phyloP scores from a whole-genome alignment of 176 grass and related monocot species.

The Musa troglodytarum region DNA sequence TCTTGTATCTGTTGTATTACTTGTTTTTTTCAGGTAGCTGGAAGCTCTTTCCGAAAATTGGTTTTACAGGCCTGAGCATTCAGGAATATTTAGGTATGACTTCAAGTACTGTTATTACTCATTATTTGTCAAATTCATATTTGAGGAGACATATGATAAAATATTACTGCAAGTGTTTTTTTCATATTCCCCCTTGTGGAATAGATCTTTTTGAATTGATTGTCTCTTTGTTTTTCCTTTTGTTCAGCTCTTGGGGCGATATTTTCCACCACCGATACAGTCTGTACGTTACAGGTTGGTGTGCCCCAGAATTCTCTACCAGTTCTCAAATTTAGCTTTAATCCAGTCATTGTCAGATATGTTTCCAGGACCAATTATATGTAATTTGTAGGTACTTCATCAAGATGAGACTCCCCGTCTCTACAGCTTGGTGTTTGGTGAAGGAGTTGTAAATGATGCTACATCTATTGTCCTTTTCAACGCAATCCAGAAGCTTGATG shows the following conservation, averaged over 20 bases:
- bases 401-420: conserved; percentile 82
- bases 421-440: conserved; percentile 92
- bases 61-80: conserved; percentile 35
- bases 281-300: conserved; percentile 73
- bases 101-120: background rate
- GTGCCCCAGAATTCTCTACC: background rate
- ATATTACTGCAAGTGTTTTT: background rate
- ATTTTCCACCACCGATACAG: conserved; percentile 84
- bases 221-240: conserved; percentile 4
- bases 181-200: conserved; percentile 3
- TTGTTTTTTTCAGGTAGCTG: conserved; percentile 38
- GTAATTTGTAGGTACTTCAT: conserved; percentile 52
- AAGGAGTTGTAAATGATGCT: conserved; percentile 90
- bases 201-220: conserved; percentile 11
- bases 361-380: conserved; percentile 1
- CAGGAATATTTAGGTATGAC: conserved; percentile 63
- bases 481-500: conserved; percentile 61
- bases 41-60: conserved; percentile 76
- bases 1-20: background rate
- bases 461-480: conserved; percentile 85
- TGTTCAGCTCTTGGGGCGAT: conserved; percentile 69
- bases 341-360: background rate
- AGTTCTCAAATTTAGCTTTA: background rate
- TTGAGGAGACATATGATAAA: background rate
- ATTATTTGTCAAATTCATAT: background rate